Evolutionary conservation across 345 rosid genomes (phyloP).

Genomic region (Cochlearia excelsa): DNA sequence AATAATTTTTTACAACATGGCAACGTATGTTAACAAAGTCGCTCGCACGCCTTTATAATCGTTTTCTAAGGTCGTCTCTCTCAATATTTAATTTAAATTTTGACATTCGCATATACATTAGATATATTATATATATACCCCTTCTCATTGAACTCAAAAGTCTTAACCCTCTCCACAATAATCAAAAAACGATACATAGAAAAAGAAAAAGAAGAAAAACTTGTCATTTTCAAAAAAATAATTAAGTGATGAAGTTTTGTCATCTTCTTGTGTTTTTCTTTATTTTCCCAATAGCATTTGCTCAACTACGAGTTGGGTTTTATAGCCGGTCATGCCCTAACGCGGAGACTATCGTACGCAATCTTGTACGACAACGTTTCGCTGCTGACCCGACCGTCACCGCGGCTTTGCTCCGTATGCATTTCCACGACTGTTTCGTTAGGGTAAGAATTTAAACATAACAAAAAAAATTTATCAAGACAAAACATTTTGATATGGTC

Average conservation of each 20-base stretch:
- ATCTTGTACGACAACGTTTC: conserved; percentile 43
- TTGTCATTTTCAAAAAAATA: neutral
- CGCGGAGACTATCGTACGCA: conserved; percentile 55
- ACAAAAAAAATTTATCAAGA: too few relatives aligned
- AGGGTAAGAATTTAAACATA: conserved; percentile 39
- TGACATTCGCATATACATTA: conserved; percentile 24
- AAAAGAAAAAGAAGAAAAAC: neutral
- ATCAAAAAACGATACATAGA: conserved; percentile 3
- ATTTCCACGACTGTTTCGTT: conserved; percentile 82
- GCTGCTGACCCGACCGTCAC: conserved; percentile 42
- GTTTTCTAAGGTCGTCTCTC: conserved; percentile 8
- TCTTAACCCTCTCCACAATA: conserved; percentile 15
- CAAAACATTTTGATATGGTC: too few relatives aligned
- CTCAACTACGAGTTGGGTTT: conserved; percentile 51
- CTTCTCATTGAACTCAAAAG: conserved; percentile 6
- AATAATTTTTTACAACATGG: conserved; percentile 17
- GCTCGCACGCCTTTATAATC: conserved; percentile 32
- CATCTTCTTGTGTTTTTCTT: conserved; percentile 30
- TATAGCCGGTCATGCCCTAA: conserved; percentile 55
- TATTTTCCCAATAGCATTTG: conserved; percentile 41
- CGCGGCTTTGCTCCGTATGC: conserved; percentile 80
- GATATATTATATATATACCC: conserved; percentile 16
- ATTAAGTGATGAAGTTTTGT: conserved; percentile 26
- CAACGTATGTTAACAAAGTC: conserved; percentile 28
- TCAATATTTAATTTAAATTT: conserved; percentile 7